Evolutionary conservation across 129 eudicot genomes (phyloP), one percentile per base, ranked within the genome.

Genomic region (Lactuca sativa): DNA sequence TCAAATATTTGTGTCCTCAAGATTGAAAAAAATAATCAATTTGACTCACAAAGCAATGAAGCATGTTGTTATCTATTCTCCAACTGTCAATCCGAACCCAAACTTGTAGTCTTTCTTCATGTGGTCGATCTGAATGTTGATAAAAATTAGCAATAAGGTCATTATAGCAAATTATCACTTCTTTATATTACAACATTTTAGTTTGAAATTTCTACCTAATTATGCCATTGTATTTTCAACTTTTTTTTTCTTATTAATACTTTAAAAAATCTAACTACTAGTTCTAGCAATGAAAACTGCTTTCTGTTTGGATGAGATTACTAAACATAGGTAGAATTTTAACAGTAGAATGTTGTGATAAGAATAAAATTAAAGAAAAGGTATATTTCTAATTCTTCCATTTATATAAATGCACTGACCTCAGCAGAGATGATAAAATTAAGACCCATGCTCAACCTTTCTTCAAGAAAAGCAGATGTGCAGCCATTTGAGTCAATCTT

Each of bases 401-500:
- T 38, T 38, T 38, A 38, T 6, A 4, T 6, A 5, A 4, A 66
- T 17, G 33, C 4, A 13, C 80, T 78, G 55, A 86, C 96, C 97
- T 91, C 96, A 0, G 97, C 90, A 7, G 96, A 91, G 66, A 92
- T 85, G 77, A 92, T 73, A 67, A 88, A 88, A 54, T 82, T 84
- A 14, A 92, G 95, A 73, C 93, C 97, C 91, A 78, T 72, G 59
- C 65, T 88, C 64, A 91, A 67, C 33, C 93, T 74, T 81, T 91
- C 97, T 80, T 86, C 97, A 44, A 91, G 79, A 68, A 82, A 88
- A 76, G 96, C 87, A 69, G 97, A 64, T 16, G 88, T 74, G 16
- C 90, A 87, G 6, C 96, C 96, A 73, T 92, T 92, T 63, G 97
- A 92, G 54, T 92, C 97, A 1, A 92, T 76, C 81, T 92, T 92